Base-by-base conservation (phyloP, 78 protist genomes). In the Creolimax fragrantissima region DNA sequence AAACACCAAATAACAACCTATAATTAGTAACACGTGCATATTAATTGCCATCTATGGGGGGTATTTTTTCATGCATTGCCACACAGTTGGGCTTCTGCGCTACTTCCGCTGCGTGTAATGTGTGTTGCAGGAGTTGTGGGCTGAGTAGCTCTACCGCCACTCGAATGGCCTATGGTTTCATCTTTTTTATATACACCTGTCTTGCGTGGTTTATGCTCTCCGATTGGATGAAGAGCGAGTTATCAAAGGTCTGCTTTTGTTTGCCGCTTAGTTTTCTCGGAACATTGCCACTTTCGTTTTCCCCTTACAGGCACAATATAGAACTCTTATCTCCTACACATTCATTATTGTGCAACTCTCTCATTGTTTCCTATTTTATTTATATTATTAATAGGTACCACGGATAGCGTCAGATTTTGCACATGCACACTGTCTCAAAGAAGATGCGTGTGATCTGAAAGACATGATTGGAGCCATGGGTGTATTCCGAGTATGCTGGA, bases 161-260 rank as follows among this genome's bases (percentile, higher is more conserved):
- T 5, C 81, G 92, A 4, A 45, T 45, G 5, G 92, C 83, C 42
- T 90, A 90, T 35, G 92, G 83, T 3, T 32, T 88, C 67, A 45
- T 88, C 43, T 88, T 88, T 88, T 17, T 88, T 5, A n/a, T 88
- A 35, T 88, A 35, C 67, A 88, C 90, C 45, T 7, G 5, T 6
- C 4, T 11, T 45, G 90, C 90, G 44, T 88, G 90, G 90, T 24
- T 88, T 11, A 88, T 88, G 90, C 43, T 88, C 45, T 88, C 90
- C 11, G 84, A 43, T 11, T 88, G 90, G 90, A 11, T 11, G 5
- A 88, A 88, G 11, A 4, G 5, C 6, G 44, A 88, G 42, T 35
- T 88, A 5, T 5, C 5, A 6, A 88, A 88, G 11, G 44, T 84
- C 7, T 11, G 11, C 88, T 7, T 11, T 84, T 84, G n/a, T n/a